phyloP scores from a whole-genome alignment of 495 filamentous ascomycete genomes.

The Daldinia grandis region DNA sequence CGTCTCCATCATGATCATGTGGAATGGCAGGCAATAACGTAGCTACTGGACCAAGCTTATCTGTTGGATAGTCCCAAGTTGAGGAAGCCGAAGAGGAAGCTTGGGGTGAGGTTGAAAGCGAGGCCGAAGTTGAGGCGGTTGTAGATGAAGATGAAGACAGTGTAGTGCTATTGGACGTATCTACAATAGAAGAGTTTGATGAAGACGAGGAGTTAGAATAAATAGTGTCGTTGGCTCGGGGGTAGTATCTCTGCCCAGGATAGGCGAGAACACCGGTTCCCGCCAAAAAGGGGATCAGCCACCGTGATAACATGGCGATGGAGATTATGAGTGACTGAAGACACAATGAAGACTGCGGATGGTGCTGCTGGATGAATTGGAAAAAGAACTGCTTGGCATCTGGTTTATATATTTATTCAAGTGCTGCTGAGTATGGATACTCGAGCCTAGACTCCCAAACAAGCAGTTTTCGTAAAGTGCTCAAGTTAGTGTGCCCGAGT shows the following conservation, averaged over 20 bases:
- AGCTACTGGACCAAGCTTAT: constrained; percentile 14
- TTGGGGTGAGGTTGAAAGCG: neutral
- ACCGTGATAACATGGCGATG: constrained; percentile 3
- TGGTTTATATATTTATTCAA: neutral
- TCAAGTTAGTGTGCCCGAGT: neutral
- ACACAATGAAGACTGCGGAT: neutral
- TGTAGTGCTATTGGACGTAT: neutral
- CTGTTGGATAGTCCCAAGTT: constrained; percentile 9
- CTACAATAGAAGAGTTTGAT: neutral
- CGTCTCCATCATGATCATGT: constrained; percentile 1
- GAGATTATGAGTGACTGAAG: neutral
- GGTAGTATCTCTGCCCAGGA: constrained; percentile 6
- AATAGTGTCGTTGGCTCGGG: neutral
- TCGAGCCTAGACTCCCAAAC: neutral
- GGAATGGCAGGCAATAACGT: constrained; percentile 12
- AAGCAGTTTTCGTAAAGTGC: neutral
- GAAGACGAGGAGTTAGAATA: neutral
- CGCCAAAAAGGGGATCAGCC: constrained; percentile 11
- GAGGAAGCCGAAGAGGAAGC: constrained; percentile 2
- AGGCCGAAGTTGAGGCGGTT: neutral
- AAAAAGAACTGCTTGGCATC: neutral
- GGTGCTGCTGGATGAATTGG: neutral
- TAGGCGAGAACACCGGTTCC: constrained; percentile 15
- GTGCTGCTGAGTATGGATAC: neutral
- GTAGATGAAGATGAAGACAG: neutral